These are phyloP conservation scores for Lactarius quietus DNA, from an alignment of 768 basidiomycete species.

Conservation along the genomic window DNA sequence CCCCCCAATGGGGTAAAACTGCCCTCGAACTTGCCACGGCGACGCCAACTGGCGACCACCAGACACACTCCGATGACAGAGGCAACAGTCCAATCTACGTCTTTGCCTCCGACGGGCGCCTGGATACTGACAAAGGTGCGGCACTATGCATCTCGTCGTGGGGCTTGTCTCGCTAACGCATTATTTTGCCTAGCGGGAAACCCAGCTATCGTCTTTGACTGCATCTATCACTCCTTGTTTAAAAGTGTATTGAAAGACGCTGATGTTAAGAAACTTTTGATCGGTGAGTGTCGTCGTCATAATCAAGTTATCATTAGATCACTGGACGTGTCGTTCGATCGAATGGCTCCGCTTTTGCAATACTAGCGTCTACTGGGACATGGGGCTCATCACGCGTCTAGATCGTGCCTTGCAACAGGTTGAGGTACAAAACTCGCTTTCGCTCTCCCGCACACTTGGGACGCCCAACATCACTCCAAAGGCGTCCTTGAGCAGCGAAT, in stretches of 20 bases:
- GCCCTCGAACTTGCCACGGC: constrained; percentile 55
- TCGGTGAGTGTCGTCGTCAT: constrained; percentile 44
- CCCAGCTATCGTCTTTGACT: constrained; percentile 67
- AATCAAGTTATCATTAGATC: not conserved
- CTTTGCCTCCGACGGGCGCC: constrained; percentile 59
- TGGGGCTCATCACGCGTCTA: constrained; percentile 29
- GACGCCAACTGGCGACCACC: constrained; percentile 29
- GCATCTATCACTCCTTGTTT: constrained; percentile 56
- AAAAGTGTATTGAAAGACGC: constrained; percentile 56
- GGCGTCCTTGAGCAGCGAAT: constrained; percentile 60
- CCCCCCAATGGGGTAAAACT: constrained; percentile 62
- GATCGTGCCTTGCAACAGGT: constrained; percentile 68
- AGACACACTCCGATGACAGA: constrained; percentile 37
- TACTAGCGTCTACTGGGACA: not conserved
- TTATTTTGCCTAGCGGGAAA: constrained; percentile 53
- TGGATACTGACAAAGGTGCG: constrained; percentile 68
- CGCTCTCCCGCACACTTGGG: constrained; percentile 63
- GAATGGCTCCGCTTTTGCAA: not conserved
- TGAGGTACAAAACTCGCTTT: constrained; percentile 55
- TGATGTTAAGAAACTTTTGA: constrained; percentile 65
- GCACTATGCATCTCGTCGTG: no score
- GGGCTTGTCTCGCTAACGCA: not conserved
- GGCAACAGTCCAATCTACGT: constrained; percentile 61
- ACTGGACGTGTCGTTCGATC: not conserved
- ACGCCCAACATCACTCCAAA: constrained; percentile 78